phyloP scores from a whole-genome alignment of 2,329 filamentous ascomycete species.

The Aureobasidium sp. region DNA sequence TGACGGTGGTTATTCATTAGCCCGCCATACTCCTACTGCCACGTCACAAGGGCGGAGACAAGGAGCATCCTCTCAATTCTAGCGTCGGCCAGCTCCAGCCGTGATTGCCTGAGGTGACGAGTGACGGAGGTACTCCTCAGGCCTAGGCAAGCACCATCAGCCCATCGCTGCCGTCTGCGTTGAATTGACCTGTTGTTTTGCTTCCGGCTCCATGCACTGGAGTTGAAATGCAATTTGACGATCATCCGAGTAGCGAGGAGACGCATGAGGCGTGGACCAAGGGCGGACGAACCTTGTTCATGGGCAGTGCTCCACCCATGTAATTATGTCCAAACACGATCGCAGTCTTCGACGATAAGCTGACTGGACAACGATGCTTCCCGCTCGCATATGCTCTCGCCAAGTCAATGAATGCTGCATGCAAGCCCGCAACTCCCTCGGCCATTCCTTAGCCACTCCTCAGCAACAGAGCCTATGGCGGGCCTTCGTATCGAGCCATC shows the following conservation, averaged over 20 bases:
- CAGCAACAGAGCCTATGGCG: not conserved
- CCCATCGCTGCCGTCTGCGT: not conserved
- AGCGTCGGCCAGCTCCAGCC: constrained; percentile 34
- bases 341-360: constrained; percentile 41
- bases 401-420: constrained; percentile 14
- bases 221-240: constrained; percentile 1
- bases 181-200: not conserved
- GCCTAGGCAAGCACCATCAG: constrained; percentile 9
- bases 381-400: constrained; percentile 21
- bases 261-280: constrained; percentile 22
- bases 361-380: constrained; percentile 39
- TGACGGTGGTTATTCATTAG: constrained; percentile 22
- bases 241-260: constrained; percentile 33
- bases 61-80: constrained; percentile 38
- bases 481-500: not conserved
- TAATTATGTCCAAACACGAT: constrained; percentile 19
- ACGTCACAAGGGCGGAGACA: constrained; percentile 48
- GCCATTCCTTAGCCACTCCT: not conserved
- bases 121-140: constrained; percentile 10
- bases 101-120: constrained; percentile 21
- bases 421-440: not conserved
- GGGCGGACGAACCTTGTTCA: not conserved
- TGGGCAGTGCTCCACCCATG: constrained; percentile 1
- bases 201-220: not conserved
- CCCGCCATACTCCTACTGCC: constrained; percentile 35